Evolutionary conservation across 306 rosid species (phyloP).

Genomic region (Dalbergia oliveri): DNA sequence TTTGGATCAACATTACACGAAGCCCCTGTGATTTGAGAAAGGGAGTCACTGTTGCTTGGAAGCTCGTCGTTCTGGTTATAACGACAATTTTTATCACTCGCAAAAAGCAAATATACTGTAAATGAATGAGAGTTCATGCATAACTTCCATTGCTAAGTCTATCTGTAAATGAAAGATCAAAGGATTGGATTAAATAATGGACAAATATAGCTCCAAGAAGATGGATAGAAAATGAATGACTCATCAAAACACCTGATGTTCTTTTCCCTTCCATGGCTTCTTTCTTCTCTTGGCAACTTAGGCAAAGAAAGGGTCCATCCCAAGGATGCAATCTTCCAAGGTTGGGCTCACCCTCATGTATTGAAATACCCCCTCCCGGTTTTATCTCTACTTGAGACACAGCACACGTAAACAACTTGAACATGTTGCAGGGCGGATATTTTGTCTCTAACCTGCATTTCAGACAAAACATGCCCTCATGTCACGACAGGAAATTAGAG

Average conservation of each 20-base stretch:
- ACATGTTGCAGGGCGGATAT: constrained; percentile 98
- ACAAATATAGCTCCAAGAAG: constrained; percentile 17
- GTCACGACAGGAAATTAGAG: no score
- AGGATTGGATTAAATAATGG: constrained; percentile 38
- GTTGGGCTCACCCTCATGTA: constrained; percentile 70
- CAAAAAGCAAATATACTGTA: constrained; percentile 65
- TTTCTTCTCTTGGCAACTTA: constrained; percentile 96
- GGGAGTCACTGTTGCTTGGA: constrained; percentile 60
- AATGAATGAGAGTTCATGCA: constrained; percentile 62
- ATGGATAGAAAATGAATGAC: constrained; percentile 37
- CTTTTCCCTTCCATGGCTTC: constrained; percentile 99
- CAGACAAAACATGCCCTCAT: no score
- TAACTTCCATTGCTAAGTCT: constrained; percentile 91
- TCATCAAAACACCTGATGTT: constrained; percentile 62
- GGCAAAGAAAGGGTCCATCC: constrained; percentile 98
- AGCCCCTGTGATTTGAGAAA: constrained; percentile 56
- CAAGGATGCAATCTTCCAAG: constrained; percentile 84
- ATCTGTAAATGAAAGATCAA: no score
- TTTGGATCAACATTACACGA: constrained; percentile 49
- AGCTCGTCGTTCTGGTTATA: constrained; percentile 53
- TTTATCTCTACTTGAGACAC: constrained; percentile 94
- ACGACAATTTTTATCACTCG: constrained; percentile 63
- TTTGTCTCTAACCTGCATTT: constrained; percentile 91
- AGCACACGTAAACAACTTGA: constrained; percentile 93
- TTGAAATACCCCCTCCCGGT: constrained; percentile 96